phyloP scores from a whole-genome alignment of 2,329 filamentous ascomycete genomes.

The Juglanconis oblonga region DNA sequence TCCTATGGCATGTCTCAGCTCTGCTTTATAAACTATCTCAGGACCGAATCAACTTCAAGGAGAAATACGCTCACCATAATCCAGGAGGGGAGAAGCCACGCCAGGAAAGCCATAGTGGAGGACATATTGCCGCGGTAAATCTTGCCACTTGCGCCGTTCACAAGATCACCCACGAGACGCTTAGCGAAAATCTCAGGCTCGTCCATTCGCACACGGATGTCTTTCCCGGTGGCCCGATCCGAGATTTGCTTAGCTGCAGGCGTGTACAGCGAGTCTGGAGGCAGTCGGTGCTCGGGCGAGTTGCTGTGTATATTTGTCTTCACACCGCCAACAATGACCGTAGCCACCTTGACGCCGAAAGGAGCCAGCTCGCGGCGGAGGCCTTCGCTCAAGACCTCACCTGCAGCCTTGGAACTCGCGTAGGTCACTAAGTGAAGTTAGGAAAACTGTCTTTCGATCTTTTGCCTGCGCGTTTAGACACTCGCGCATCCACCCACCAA shows the following conservation, averaged over 20 bases:
- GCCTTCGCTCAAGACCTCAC: constrained; percentile 2
- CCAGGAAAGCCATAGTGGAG: not conserved
- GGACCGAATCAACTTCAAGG: not conserved
- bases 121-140: constrained; percentile 3
- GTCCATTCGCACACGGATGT: not conserved
- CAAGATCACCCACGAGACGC: not conserved
- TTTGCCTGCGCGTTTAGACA: too few species aligned
- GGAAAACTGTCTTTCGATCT: too few species aligned
- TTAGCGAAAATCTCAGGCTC: not conserved
- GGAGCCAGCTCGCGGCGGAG: constrained; percentile 52
- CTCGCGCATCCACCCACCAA: too few species aligned
- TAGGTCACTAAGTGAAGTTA: constrained; percentile 38
- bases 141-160: not conserved
- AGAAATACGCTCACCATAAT: not conserved
- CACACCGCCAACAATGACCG: constrained; percentile 54
- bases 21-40: not conserved
- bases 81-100: not conserved
- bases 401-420: constrained; percentile 37
- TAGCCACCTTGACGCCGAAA: constrained; percentile 54
- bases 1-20: not conserved
- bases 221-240: not conserved
- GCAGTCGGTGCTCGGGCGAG: constrained; percentile 38
- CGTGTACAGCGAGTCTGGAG: constrained; percentile 43
- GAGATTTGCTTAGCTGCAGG: constrained; percentile 27
- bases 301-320: constrained; percentile 44